These are phyloP conservation scores for Chytridium lagenaria DNA, from an alignment of 371 early-diverging fungal species.

Conservation along the genomic window DNA sequence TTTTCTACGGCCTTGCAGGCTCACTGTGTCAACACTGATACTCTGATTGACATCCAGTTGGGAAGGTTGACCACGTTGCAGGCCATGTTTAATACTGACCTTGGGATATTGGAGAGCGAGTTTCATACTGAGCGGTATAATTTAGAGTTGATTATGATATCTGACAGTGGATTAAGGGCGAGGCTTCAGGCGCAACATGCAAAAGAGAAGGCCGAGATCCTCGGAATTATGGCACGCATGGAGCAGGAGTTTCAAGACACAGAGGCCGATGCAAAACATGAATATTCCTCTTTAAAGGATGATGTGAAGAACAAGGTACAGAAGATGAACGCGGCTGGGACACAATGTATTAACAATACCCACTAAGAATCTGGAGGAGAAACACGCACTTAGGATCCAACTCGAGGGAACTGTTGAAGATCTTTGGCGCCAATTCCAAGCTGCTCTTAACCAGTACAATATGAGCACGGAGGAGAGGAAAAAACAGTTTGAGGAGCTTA, in stretches of 20 bases:
- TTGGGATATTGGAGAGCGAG: slow-evolving; percentile 53
- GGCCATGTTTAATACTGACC: slow-evolving; percentile 50
- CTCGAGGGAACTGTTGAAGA: slow-evolving; percentile 64
- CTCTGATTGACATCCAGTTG: slow-evolving; percentile 57
- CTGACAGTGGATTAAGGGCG: slow-evolving; percentile 27
- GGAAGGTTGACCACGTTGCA: slow-evolving; percentile 49
- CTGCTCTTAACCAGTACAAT: slow-evolving; percentile 59
- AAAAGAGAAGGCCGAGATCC: slow-evolving; percentile 53
- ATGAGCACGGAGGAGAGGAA: slow-evolving; percentile 60
- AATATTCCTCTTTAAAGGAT: slow-evolving; percentile 58
- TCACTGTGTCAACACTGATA: slow-evolving; percentile 59
- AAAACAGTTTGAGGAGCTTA: slow-evolving; percentile 62
- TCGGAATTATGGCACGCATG: slow-evolving; percentile 58
- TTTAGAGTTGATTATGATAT: neutral
- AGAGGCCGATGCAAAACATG: slow-evolving; percentile 65
- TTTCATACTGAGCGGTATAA: slow-evolving; percentile 55
- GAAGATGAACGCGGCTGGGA: too few species aligned
- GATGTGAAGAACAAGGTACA: slow-evolving; percentile 65
- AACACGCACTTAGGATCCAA: slow-evolving; percentile 64
- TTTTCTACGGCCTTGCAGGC: slow-evolving; percentile 53
- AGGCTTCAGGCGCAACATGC: slow-evolving; percentile 51
- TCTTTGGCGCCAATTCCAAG: slow-evolving; percentile 62
- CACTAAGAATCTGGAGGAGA: slow-evolving; percentile 67
- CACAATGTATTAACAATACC: too few species aligned
- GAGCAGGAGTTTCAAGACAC: slow-evolving; percentile 60